phyloP scores from a whole-genome alignment of 2,329 filamentous ascomycete species.

The Chaetomium strumarium region DNA sequence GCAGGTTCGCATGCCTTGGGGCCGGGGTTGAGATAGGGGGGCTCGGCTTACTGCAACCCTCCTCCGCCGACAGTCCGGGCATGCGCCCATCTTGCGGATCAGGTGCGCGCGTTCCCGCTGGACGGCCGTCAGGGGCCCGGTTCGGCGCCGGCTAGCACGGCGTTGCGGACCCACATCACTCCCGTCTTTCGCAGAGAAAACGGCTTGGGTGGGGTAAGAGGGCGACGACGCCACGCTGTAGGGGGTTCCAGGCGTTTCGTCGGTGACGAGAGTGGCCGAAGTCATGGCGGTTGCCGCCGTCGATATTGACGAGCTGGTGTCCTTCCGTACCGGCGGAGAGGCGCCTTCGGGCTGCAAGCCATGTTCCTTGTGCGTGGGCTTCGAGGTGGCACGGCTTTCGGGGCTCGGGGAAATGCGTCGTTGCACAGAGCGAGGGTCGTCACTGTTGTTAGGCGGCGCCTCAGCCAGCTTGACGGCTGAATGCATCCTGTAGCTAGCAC shows the following conservation, averaged over 20 bases:
- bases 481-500: conserved; percentile 28
- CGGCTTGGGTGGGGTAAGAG: conserved; percentile 39
- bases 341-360: conserved; percentile 24
- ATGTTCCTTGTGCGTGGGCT: conserved; percentile 18
- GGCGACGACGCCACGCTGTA: conserved; percentile 50
- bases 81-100: conserved; percentile 55
- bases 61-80: conserved; percentile 48
- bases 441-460: conserved; percentile 27
- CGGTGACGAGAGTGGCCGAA: conserved; percentile 34
- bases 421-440: conserved; percentile 23
- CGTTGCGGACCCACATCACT: conserved; percentile 47
- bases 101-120: conserved; percentile 55
- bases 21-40: background rate
- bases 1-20: background rate
- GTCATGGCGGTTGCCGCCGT: conserved; percentile 43
- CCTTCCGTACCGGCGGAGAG: conserved; percentile 37
- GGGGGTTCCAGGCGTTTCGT: conserved; percentile 45
- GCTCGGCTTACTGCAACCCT: conserved; percentile 50
- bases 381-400: conserved; percentile 11
- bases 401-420: conserved; percentile 20
- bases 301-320: conserved; percentile 49
- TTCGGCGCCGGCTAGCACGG: conserved; percentile 52
- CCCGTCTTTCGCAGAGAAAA: conserved; percentile 52
- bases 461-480: conserved; percentile 29
- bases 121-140: conserved; percentile 51